Conservation (phyloP, 1,139 yeast genomes). For the Suhomyces taliae region DNA sequence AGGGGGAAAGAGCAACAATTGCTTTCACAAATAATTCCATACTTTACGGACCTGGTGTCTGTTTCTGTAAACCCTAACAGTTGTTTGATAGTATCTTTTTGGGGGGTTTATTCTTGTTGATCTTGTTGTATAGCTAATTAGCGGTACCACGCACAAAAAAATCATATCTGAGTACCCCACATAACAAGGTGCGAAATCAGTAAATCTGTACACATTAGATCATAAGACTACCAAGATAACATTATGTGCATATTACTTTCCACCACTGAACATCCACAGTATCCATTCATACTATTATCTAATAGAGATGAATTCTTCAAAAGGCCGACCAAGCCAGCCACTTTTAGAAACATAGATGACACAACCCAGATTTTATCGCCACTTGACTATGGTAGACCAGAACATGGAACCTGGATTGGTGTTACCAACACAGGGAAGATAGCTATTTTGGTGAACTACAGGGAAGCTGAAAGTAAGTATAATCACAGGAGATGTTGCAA, state of each 20-base stretch:
- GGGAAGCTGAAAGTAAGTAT: slow-evolving; percentile 42
- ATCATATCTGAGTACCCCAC: neutral
- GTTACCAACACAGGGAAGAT: slow-evolving; percentile 60
- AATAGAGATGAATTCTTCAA: slow-evolving; percentile 84
- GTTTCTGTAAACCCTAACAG: neutral
- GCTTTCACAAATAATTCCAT: no score
- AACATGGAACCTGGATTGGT: slow-evolving; percentile 94
- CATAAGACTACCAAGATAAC: neutral
- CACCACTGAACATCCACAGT: slow-evolving; percentile 61
- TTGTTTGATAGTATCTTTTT: neutral
- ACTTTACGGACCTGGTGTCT: neutral
- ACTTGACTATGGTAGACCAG: slow-evolving; percentile 67
- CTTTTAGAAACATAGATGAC: slow-evolving; percentile 40
- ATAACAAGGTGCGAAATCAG: neutral
- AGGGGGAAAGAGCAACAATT: no score
- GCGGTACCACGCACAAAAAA: neutral
- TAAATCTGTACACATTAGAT: neutral
- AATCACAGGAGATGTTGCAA: neutral
- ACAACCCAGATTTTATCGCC: slow-evolving; percentile 59
- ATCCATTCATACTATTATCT: slow-evolving; percentile 69
- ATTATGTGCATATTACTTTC: slow-evolving; percentile 66
- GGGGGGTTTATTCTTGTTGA: neutral
- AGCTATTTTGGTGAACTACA: slow-evolving; percentile 74
- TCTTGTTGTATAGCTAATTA: neutral
- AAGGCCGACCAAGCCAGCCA: slow-evolving; percentile 69